phyloP scores from a whole-genome alignment of 306 rosid species.

The Herpetospermum pedunculosum region DNA sequence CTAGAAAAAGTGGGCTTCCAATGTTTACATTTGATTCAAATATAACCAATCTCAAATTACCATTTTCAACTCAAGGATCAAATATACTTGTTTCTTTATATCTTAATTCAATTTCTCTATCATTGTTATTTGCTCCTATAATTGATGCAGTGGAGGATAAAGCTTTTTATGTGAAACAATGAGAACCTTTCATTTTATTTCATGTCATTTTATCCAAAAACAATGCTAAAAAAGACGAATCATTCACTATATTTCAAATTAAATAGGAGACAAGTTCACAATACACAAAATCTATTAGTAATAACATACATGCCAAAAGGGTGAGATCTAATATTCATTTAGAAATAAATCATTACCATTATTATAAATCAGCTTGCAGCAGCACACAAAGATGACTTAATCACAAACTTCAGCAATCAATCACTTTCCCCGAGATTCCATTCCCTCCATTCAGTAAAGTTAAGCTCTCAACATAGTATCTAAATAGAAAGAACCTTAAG shows the following conservation, averaged over 20 bases:
- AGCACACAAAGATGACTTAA: background rate
- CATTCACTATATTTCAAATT: background rate
- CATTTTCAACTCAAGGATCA: background rate
- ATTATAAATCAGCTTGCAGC: background rate
- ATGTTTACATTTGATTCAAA: background rate
- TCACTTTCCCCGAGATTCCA: background rate
- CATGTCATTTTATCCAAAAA: background rate
- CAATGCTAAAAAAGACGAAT: background rate
- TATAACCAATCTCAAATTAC: background rate
- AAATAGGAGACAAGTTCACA: background rate
- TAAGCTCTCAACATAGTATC: too few relatives aligned
- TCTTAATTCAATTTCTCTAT: background rate
- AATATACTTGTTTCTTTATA: background rate
- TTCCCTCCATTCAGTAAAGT: slow-evolving; percentile 8
- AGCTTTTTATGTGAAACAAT: too few relatives aligned
- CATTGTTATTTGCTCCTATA: background rate
- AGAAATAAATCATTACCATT: background rate
- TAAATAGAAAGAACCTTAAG: slow-evolving; percentile 9
- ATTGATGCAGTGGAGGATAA: too few relatives aligned
- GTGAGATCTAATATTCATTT: background rate
- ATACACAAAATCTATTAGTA: background rate
- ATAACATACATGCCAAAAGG: background rate
- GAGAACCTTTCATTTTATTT: background rate
- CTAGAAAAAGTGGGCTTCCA: too few relatives aligned
- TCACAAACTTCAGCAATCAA: background rate